Conservation (phyloP, 768 basidiomycete genomes). For the Podaxis sp. region DNA sequence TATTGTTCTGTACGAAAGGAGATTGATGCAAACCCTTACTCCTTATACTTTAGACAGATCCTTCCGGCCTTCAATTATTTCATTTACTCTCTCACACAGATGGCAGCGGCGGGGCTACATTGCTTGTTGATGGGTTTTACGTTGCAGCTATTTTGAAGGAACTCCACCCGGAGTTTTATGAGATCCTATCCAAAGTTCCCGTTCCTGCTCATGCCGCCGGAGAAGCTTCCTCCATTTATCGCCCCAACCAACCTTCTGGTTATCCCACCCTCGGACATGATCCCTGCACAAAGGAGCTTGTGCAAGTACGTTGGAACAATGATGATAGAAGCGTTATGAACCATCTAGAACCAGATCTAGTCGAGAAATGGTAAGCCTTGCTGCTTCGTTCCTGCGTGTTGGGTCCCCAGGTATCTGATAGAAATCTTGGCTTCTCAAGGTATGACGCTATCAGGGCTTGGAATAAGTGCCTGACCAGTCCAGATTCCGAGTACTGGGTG, state of each 20-base stretch:
- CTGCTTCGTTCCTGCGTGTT: background rate
- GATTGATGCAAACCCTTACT: background rate
- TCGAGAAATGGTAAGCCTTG: constrained; percentile 69
- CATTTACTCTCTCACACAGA: constrained; percentile 85
- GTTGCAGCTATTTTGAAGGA: constrained; percentile 78
- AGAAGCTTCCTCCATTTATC: constrained; percentile 56
- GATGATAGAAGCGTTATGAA: constrained; percentile 87
- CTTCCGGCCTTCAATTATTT: constrained; percentile 94
- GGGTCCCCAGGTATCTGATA: background rate
- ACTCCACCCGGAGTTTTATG: constrained; percentile 70
- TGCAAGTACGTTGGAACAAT: constrained; percentile 91
- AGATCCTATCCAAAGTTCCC: constrained; percentile 61
- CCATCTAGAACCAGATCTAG: constrained; percentile 51
- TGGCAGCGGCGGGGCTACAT: constrained; percentile 81
- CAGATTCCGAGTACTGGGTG: constrained; percentile 90
- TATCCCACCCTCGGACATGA: constrained; percentile 79
- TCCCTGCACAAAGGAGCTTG: constrained; percentile 52
- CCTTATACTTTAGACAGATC: constrained; percentile 67
- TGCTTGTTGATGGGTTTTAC: constrained; percentile 97
- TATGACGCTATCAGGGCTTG: constrained; percentile 82
- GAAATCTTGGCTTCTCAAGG: constrained; percentile 33
- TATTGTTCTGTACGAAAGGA: background rate
- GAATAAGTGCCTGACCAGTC: constrained; percentile 71
- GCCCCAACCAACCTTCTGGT: constrained; percentile 53
- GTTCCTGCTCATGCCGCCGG: constrained; percentile 91